Percentiles rank a stretch among this genome's conserved stretches.
Conservation (phyloP, 352 stramenopile species). For the Phytopythium helicoides region DNA sequence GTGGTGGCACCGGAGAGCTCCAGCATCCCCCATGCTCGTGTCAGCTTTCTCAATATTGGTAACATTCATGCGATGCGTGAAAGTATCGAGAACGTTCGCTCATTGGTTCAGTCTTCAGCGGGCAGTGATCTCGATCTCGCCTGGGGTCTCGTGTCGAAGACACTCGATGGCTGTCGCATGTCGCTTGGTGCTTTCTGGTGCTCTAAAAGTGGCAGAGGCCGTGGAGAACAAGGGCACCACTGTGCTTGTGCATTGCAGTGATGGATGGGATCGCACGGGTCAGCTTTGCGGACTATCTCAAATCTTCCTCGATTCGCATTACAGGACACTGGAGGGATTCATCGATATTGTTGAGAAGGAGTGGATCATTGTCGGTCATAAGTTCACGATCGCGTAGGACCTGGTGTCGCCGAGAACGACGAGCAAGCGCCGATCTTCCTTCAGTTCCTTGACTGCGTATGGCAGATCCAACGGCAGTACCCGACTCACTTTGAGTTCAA, state of each 20-base stretch:
- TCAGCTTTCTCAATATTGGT: slow-evolving; percentile 90
- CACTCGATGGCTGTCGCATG: slow-evolving; percentile 78
- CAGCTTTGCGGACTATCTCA: slow-evolving; percentile 84
- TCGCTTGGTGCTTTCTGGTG: slow-evolving; percentile 62
- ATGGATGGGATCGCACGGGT: slow-evolving; percentile 91
- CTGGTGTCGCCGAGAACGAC: slow-evolving; percentile 65
- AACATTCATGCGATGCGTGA: slow-evolving; percentile 95
- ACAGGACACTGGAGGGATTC: slow-evolving; percentile 82
- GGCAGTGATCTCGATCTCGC: slow-evolving; percentile 47
- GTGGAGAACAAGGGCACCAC: slow-evolving; percentile 70
- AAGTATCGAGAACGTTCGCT: slow-evolving; percentile 66
- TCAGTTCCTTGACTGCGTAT: slow-evolving; percentile 90
- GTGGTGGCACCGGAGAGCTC: slow-evolving; percentile 88
- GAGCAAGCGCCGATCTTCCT: slow-evolving; percentile 88
- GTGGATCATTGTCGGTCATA: slow-evolving; percentile 84
- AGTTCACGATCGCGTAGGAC: slow-evolving; percentile 82
- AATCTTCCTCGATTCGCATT: slow-evolving; percentile 87
- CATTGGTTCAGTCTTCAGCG: slow-evolving; percentile 39
- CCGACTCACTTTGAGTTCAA: slow-evolving; percentile 89
- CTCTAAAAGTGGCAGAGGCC: slow-evolving; percentile 57
- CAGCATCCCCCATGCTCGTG: slow-evolving; percentile 60
- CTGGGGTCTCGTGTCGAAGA: slow-evolving; percentile 71
- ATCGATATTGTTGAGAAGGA: slow-evolving; percentile 83
- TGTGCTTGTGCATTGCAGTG: slow-evolving; percentile 89
- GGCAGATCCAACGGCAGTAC: slow-evolving; percentile 78